These are phyloP conservation scores for Apium graveolens DNA, from an alignment of 129 eudicot genomes.

Conservation along the genomic window DNA sequence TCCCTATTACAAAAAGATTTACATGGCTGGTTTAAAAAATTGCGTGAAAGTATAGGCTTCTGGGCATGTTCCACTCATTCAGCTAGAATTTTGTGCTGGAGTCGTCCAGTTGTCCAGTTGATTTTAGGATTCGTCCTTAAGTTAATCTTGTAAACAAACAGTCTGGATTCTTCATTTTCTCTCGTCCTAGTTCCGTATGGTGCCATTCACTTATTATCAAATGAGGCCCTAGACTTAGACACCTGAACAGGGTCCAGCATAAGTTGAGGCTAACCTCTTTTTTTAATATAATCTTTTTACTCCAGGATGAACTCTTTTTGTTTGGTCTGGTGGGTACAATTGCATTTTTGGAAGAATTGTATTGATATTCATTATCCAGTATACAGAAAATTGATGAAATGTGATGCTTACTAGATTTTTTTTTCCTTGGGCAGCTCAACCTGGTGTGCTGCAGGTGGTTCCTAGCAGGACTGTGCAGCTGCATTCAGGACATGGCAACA, in stretches of 20 bases:
- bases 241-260: neutral
- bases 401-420: neutral
- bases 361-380: neutral
- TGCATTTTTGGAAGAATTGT: neutral
- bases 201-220: no score
- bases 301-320: neutral
- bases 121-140: no score
- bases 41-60: no score
- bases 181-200: no score
- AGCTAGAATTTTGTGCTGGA: no score
- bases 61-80: no score
- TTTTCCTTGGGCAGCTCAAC: constrained; percentile 41
- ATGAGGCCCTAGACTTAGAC: no score
- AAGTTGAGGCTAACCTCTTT: neutral
- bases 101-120: no score
- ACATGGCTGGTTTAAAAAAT: no score
- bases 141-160: no score
- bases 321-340: neutral
- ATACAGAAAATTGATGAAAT: neutral
- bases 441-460: constrained; percentile 52
- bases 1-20: no score
- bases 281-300: neutral
- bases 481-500: constrained; percentile 29
- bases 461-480: constrained; percentile 32
- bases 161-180: no score